Conservation (phyloP, 805 yeast genomes). For the Myxozyma sirexii region DNA sequence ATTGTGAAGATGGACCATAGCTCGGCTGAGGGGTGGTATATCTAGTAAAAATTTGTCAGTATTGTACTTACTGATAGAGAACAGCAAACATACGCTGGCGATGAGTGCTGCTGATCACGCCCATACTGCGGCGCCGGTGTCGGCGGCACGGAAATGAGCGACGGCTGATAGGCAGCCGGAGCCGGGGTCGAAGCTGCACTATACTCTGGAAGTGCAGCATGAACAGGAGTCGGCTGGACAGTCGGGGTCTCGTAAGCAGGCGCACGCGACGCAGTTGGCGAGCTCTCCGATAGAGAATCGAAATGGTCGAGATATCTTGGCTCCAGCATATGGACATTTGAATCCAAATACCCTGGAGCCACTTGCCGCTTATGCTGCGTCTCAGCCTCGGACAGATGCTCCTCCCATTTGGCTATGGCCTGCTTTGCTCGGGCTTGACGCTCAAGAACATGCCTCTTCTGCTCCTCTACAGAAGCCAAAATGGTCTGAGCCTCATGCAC, state of each 20-base stretch:
- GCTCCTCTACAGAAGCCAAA: conserved; percentile 42
- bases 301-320: conserved; percentile 24
- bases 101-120: background rate
- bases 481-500: conserved; percentile 42
- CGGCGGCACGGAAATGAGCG: conserved; percentile 7
- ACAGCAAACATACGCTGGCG: background rate
- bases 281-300: background rate
- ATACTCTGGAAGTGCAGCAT: background rate
- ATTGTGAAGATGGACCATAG: background rate
- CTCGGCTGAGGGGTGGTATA: background rate
- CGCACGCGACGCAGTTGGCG: background rate
- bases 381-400: conserved; percentile 32
- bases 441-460: conserved; percentile 37
- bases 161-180: background rate
- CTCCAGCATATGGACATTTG: conserved; percentile 37
- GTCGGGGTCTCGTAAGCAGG: background rate
- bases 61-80: too few species aligned
- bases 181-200: background rate
- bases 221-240: background rate
- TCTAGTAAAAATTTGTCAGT: background rate
- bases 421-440: conserved; percentile 39
- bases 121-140: conserved; percentile 7
- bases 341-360: conserved; percentile 51
- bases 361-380: conserved; percentile 39
- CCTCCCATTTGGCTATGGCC: conserved; percentile 44